Percentiles rank a stretch among this genome's conserved stretches.
phyloP scores from a whole-genome alignment of 345 rosid genomes.

The Eutrema heterophyllum region DNA sequence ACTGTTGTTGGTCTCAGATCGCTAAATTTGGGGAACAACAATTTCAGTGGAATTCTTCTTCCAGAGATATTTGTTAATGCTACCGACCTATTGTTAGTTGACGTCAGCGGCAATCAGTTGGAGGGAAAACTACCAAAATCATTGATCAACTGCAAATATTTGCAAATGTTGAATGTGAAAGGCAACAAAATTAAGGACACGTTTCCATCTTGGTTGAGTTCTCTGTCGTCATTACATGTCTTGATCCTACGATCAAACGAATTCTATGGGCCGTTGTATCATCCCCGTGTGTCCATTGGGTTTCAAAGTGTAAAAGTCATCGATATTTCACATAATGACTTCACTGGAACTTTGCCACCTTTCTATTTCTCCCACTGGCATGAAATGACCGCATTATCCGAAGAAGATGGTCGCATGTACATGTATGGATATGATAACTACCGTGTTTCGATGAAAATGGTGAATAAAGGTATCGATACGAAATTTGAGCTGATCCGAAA shows the following conservation, averaged over 20 bases:
- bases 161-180: slow-evolving; percentile 37
- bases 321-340: slow-evolving; percentile 13
- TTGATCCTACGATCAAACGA: slow-evolving; percentile 36
- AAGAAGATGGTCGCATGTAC: not conserved
- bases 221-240: slow-evolving; percentile 13
- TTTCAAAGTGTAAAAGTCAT: slow-evolving; percentile 38
- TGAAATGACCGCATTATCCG: not conserved
- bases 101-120: slow-evolving; percentile 1
- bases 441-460: not conserved
- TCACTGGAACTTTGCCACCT: not conserved
- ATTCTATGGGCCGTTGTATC: slow-evolving; percentile 25
- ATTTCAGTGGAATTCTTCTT: not conserved
- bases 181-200: slow-evolving; percentile 28
- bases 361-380: not conserved
- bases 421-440: no score
- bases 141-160: slow-evolving; percentile 15
- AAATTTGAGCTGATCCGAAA: not conserved
- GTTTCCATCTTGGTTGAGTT: slow-evolving; percentile 41
- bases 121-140: slow-evolving; percentile 33
- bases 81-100: accelerated
- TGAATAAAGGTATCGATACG: not conserved
- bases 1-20: not conserved
- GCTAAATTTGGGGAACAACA: slow-evolving; percentile 8
- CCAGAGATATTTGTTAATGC: not conserved
- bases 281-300: not conserved